Percentiles rank a stretch among this genome's conserved stretches.
These are phyloP conservation scores for Didymella arachidicola DNA, from an alignment of 2,329 filamentous ascomycete genomes.

Conservation along the genomic window DNA sequence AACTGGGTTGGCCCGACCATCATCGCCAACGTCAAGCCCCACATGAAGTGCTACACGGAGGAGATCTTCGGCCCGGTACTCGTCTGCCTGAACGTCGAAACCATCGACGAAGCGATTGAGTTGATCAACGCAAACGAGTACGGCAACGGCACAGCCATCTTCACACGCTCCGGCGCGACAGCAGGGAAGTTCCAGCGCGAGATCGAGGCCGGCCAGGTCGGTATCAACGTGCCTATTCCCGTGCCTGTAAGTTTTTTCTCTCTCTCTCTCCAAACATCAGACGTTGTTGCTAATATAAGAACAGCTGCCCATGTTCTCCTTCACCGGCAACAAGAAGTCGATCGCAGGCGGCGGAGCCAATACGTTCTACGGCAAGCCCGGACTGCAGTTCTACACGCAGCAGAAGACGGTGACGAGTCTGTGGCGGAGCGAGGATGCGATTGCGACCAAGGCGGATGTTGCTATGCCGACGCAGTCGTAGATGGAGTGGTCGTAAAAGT, in stretches of 20 bases:
- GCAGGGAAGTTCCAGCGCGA: conserved; percentile 80
- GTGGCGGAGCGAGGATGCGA: conserved; percentile 86
- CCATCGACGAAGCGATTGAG: conserved; percentile 79
- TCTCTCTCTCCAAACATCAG: background rate
- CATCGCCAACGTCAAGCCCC: conserved; percentile 78
- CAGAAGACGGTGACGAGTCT: conserved; percentile 95
- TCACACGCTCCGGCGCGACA: conserved; percentile 78
- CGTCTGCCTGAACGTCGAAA: conserved; percentile 79
- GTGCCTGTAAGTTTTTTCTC: conserved; percentile 53
- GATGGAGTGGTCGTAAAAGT: background rate
- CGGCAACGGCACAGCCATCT: conserved; percentile 85
- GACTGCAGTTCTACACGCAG: conserved; percentile 94
- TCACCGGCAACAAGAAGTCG: conserved; percentile 80
- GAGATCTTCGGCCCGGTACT: conserved; percentile 88
- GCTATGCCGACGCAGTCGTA: conserved; percentile 79
- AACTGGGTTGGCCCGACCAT: conserved; percentile 86
- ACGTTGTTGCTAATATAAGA: conserved; percentile 15
- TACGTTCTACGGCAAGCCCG: conserved; percentile 94
- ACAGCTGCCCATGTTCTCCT: conserved; percentile 67
- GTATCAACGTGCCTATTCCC: conserved; percentile 83
- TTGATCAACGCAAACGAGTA: conserved; percentile 88
- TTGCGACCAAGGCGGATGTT: conserved; percentile 83
- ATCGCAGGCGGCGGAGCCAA: conserved; percentile 89
- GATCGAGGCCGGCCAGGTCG: conserved; percentile 85
- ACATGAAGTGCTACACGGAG: conserved; percentile 85